phyloP scores from a whole-genome alignment of 1,284 basidiomycete genomes.

The Trichosporon inkin region DNA sequence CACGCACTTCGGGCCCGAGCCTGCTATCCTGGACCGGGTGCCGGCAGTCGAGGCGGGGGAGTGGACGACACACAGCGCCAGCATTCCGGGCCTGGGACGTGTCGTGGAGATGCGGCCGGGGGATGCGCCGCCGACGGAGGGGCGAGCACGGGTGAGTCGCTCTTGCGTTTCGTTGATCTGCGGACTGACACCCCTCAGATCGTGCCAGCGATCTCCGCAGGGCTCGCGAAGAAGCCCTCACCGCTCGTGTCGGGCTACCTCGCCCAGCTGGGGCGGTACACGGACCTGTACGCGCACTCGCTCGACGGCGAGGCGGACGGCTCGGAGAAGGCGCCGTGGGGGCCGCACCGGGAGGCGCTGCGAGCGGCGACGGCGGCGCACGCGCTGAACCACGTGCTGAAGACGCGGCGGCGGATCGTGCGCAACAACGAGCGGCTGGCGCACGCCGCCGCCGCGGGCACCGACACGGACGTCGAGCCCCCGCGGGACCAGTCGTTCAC shows the following conservation, averaged over 20 bases:
- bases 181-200: constrained; percentile 54
- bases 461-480: constrained; percentile 54
- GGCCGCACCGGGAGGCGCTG: constrained; percentile 49
- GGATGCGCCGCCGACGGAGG: constrained; percentile 33
- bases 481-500: constrained; percentile 97
- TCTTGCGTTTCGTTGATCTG: too few relatives aligned
- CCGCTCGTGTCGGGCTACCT: constrained; percentile 60
- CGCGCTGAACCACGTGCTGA: constrained; percentile 76
- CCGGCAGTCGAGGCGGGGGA: constrained; percentile 29
- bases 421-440: constrained; percentile 90
- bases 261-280: constrained; percentile 54
- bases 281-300: constrained; percentile 69
- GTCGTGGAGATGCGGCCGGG: constrained; percentile 57
- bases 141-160: constrained; percentile 42
- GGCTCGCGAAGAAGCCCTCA: constrained; percentile 29
- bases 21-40: constrained; percentile 32
- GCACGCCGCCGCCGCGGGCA: constrained; percentile 52
- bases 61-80: constrained; percentile 33
- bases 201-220: constrained; percentile 55
- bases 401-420: constrained; percentile 87
- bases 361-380: constrained; percentile 70
- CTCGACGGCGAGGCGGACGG: constrained; percentile 53
- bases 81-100: constrained; percentile 53
- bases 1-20: constrained; percentile 44
- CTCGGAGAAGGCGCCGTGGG: constrained; percentile 31